Percentiles rank a stretch among this genome's conserved stretches.
Evolutionary conservation across 352 stramenopile species (phyloP).

Genomic region (Phytopythium mirpurense): DNA sequence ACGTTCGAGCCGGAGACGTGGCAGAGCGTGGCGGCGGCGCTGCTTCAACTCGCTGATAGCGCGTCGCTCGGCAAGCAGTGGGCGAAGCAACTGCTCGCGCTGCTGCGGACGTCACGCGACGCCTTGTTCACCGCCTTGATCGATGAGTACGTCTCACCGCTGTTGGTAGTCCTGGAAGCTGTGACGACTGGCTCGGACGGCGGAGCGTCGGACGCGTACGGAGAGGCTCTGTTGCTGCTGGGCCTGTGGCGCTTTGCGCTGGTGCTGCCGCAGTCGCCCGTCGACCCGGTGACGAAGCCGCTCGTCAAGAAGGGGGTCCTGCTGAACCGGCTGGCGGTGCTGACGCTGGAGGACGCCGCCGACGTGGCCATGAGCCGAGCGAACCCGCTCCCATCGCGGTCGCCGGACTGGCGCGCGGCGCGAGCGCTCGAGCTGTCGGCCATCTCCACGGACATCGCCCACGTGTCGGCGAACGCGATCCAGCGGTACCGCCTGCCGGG

Average conservation of each 20-base stretch:
- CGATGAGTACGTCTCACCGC: slow-evolving; percentile 34
- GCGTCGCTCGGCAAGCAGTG: slow-evolving; percentile 12
- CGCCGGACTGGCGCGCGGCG: slow-evolving; percentile 9
- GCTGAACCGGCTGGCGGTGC: slow-evolving; percentile 77
- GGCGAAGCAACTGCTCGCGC: slow-evolving; percentile 20
- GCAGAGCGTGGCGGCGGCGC: slow-evolving; percentile 17
- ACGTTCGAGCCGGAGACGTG: slow-evolving; percentile 26
- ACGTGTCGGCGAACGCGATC: slow-evolving; percentile 34
- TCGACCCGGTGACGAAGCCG: slow-evolving; percentile 94
- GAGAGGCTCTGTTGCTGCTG: slow-evolving; percentile 86
- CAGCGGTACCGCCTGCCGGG: slow-evolving; percentile 34
- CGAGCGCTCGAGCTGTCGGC: not conserved
- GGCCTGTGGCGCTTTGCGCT: slow-evolving; percentile 93
- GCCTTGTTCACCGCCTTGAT: slow-evolving; percentile 22
- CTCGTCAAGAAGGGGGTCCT: slow-evolving; percentile 93
- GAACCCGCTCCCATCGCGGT: slow-evolving; percentile 32
- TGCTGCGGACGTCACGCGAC: slow-evolving; percentile 32
- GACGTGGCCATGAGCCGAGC: slow-evolving; percentile 55
- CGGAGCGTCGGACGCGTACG: slow-evolving; percentile 18
- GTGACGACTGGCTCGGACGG: not conserved
- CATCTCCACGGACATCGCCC: not conserved
- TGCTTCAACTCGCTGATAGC: slow-evolving; percentile 16
- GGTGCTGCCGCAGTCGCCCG: slow-evolving; percentile 90
- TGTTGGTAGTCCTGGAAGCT: slow-evolving; percentile 26
- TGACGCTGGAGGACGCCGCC: slow-evolving; percentile 54